These are phyloP conservation scores for Pseudonectria buxi DNA, from an alignment of 2,329 filamentous ascomycete species.

Conservation along the genomic window DNA sequence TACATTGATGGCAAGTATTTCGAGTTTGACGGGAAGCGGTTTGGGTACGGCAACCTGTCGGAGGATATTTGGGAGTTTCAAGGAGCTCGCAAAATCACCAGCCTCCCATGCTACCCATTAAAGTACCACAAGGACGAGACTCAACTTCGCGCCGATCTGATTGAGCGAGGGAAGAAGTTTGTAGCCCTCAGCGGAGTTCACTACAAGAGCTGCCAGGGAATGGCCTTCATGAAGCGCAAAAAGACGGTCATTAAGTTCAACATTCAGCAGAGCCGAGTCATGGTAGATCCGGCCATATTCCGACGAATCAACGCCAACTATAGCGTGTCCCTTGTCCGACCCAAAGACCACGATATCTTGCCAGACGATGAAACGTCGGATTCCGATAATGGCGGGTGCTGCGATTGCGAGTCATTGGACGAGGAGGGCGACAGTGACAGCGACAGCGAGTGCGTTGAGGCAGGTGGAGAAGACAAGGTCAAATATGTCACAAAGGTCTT, in stretches of 20 bases:
- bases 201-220: slow-evolving; percentile 74
- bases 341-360: slow-evolving; percentile 59
- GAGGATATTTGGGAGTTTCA: slow-evolving; percentile 70
- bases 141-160: slow-evolving; percentile 56
- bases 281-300: slow-evolving; percentile 80
- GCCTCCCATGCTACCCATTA: slow-evolving; percentile 68
- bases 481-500: slow-evolving; percentile 48
- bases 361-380: slow-evolving; percentile 42
- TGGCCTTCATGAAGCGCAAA: slow-evolving; percentile 81
- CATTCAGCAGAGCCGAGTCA: slow-evolving; percentile 78
- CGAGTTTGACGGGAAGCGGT: slow-evolving; percentile 82
- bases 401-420: slow-evolving; percentile 34
- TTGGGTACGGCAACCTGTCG: slow-evolving; percentile 66
- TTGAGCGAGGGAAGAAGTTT: slow-evolving; percentile 80
- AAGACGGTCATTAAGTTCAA: slow-evolving; percentile 66
- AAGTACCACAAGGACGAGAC: slow-evolving; percentile 70
- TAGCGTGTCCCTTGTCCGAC: slow-evolving; percentile 64
- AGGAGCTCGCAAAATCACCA: slow-evolving; percentile 75
- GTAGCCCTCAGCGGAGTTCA: slow-evolving; percentile 74
- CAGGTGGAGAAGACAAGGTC: slow-evolving; percentile 34
- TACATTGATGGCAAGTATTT: slow-evolving; percentile 72
- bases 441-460: slow-evolving; percentile 34
- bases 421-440: slow-evolving; percentile 34
- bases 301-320: slow-evolving; percentile 84
- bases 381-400: slow-evolving; percentile 30